Evolutionary conservation across 257 asterid species (phyloP).

Genomic region (Rubia yunnanensis): DNA sequence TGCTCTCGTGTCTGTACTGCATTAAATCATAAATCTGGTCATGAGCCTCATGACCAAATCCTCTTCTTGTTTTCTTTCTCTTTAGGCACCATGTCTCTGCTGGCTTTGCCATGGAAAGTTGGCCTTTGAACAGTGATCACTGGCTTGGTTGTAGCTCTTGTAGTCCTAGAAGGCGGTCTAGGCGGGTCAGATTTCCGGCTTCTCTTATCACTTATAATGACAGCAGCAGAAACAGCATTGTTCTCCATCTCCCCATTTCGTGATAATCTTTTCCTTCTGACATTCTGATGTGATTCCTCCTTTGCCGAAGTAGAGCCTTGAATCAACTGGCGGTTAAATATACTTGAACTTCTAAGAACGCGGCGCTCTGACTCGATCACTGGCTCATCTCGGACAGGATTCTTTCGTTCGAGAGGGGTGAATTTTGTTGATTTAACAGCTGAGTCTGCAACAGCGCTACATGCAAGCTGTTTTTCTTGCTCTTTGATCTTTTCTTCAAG

Average conservation of each 20-base stretch:
- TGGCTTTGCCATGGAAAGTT: conserved; percentile 33
- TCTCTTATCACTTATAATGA: conserved; percentile 31
- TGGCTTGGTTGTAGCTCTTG: conserved; percentile 48
- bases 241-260: conserved; percentile 54
- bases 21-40: neutral
- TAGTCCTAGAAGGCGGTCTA: conserved; percentile 33
- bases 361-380: conserved; percentile 44
- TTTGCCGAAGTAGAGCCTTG: conserved; percentile 34
- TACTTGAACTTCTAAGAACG: conserved; percentile 47
- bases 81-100: conserved; percentile 55
- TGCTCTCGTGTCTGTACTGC: neutral
- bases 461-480: conserved; percentile 48
- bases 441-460: conserved; percentile 17
- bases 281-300: conserved; percentile 32
- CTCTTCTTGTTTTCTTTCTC: conserved; percentile 84
- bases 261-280: conserved; percentile 51
- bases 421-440: conserved; percentile 25
- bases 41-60: conserved; percentile 50
- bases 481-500: conserved; percentile 63
- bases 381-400: conserved; percentile 25
- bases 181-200: conserved; percentile 60
- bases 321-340: conserved; percentile 30
- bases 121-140: conserved; percentile 34
- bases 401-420: conserved; percentile 39
- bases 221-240: conserved; percentile 22